Base-by-base conservation (phyloP, 257 asterid genomes). In the Cinchona pubescens region DNA sequence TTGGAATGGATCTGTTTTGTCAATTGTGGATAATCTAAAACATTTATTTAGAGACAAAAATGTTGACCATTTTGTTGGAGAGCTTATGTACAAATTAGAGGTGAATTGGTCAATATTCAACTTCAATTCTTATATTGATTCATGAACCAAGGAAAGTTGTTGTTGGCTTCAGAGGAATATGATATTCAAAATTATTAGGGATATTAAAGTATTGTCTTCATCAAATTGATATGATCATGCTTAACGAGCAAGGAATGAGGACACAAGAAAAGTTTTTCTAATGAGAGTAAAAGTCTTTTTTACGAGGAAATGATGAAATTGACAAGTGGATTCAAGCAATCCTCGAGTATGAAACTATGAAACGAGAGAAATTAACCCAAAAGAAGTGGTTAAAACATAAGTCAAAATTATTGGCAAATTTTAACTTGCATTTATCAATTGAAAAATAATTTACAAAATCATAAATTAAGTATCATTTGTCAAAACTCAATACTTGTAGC, bases 81-180 rank as follows among this genome's bases (percentile, higher is more conserved):
- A 48, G 16, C 3, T 19, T 23, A 48, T 48, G 55, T 48, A 23
- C 0, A 48, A n/a, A n/a, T n/a, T n/a, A 15, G 2, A 48, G 55
- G 21, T 48, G 14, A 48, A 48, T 48, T 48, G 55, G 55, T 48
- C 55, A 48, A n/a, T n/a, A 3, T 48, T 48, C 23, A 48, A 16
- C 55, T 48, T 48, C 5, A 48, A 15, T 48, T 48, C 19, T 48
- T 16, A 19, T 32, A 14, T 15, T 5, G n/a, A n/a, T n/a, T n/a
- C n/a, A n/a, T n/a, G n/a, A n/a, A n/a, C n/a, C 69, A 34, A 69
- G 62, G 74, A 49, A 69, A 49, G 32, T 69, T 69, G 62, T 48
- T 30, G 11, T 42, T 48, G 61, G 61, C 46, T 49, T 29, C 19
- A 13, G 16, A 5, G 74, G 45, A 69, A 48, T n/a, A 48, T 48